phyloP scores from a whole-genome alignment of 2,329 filamentous ascomycete genomes.

The Arthrinium phaeospermum region DNA sequence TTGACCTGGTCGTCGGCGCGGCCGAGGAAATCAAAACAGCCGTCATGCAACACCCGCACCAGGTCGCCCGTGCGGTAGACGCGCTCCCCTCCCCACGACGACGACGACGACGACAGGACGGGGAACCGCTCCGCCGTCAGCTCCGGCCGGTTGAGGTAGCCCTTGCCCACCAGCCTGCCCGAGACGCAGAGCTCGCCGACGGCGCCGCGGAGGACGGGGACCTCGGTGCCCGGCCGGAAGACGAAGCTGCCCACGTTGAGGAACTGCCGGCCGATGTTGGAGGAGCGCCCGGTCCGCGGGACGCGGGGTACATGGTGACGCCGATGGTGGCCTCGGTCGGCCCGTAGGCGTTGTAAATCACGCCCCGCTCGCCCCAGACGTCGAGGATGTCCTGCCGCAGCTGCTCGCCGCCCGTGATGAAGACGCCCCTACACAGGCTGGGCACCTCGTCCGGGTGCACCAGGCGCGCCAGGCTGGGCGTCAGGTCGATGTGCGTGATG shows the following conservation, averaged over 20 bases:
- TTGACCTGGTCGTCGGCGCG: slow-evolving; percentile 93
- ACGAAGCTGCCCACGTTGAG: slow-evolving; percentile 87
- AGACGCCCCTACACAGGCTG: slow-evolving; percentile 79
- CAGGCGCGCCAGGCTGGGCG: slow-evolving; percentile 82
- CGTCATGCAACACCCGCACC: slow-evolving; percentile 79
- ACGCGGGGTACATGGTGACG: slow-evolving; percentile 87
- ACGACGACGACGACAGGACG: slow-evolving; percentile 52
- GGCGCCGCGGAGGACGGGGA: slow-evolving; percentile 76
- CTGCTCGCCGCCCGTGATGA: slow-evolving; percentile 91
- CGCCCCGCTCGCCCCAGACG: slow-evolving; percentile 77
- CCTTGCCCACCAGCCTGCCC: slow-evolving; percentile 85
- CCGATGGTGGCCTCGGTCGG: slow-evolving; percentile 94
- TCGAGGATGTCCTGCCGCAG: slow-evolving; percentile 89
- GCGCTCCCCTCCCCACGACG: slow-evolving; percentile 62
- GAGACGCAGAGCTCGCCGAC: slow-evolving; percentile 90
- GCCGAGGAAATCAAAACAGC: slow-evolving; percentile 85
- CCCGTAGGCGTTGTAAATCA: slow-evolving; percentile 92
- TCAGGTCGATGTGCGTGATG: slow-evolving; percentile 92
- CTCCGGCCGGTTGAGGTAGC: slow-evolving; percentile 82
- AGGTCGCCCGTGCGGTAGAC: slow-evolving; percentile 91
- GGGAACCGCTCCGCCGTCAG: slow-evolving; percentile 81
- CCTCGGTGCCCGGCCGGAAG: slow-evolving; percentile 69
- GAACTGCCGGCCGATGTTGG: slow-evolving; percentile 88
- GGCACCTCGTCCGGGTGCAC: slow-evolving; percentile 82
- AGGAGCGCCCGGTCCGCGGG: slow-evolving; percentile 75